phyloP scores from a whole-genome alignment of 2,329 filamentous ascomycete genomes.

The Colletotrichum sp. region DNA sequence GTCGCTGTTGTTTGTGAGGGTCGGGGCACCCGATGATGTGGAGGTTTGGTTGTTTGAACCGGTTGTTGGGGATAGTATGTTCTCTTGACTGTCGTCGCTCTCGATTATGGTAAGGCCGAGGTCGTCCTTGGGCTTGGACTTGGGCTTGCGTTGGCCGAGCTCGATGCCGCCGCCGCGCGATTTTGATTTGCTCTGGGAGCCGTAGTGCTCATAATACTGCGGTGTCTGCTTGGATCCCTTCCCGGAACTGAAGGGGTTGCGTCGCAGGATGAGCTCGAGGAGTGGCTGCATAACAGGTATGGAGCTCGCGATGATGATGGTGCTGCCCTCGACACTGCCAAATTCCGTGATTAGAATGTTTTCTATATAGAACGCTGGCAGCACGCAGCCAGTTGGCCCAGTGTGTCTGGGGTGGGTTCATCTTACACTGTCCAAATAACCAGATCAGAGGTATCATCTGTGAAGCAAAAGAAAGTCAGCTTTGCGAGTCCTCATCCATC shows the following conservation, averaged over 20 bases:
- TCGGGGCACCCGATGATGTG: not conserved
- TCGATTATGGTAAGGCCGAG: constrained; percentile 14
- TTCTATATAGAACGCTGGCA: not conserved
- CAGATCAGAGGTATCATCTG: constrained; percentile 43
- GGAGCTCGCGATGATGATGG: constrained; percentile 39
- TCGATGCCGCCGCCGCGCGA: not conserved
- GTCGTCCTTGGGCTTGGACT: not conserved
- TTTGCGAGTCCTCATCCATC: not conserved
- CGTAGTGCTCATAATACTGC: not conserved
- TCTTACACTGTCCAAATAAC: constrained; percentile 50
- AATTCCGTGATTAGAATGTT: not conserved
- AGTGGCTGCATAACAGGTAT: constrained; percentile 39
- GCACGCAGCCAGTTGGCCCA: not conserved
- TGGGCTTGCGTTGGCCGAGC: constrained; percentile 4
- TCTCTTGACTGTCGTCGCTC: constrained; percentile 16
- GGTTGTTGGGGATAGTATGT: not conserved
- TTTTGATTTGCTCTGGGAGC: not conserved
- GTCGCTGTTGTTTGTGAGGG: not conserved
- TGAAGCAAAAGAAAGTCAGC: not conserved
- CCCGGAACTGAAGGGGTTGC: not conserved
- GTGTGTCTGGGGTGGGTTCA: not conserved
- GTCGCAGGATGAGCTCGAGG: not conserved
- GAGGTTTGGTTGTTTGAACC: not conserved
- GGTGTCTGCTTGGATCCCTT: not conserved
- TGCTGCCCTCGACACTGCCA: constrained; percentile 34